Evolutionary conservation across 148 eudicot species (phyloP).

Genomic region (Silene uniflora): DNA sequence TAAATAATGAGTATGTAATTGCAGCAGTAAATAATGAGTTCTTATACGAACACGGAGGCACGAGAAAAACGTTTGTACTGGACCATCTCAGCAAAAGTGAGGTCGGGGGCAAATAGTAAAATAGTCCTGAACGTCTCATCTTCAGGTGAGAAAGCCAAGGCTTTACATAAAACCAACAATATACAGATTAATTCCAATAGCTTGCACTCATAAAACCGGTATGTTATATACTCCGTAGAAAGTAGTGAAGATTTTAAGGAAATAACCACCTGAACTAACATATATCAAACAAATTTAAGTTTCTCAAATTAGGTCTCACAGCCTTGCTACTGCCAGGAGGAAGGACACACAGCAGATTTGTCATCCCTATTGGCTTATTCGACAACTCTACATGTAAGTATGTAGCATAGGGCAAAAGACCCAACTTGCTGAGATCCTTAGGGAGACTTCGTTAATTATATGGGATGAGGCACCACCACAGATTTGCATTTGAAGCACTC

Average conservation of each 20-base stretch:
- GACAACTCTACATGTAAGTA: not conserved
- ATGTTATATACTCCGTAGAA: no score
- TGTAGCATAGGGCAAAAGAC: not conserved
- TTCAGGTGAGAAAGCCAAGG: not conserved
- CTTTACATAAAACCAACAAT: no score
- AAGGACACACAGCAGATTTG: not conserved
- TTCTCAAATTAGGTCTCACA: not conserved
- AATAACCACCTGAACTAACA: no score
- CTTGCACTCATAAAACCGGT: no score
- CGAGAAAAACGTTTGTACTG: not conserved
- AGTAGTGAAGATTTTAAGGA: no score
- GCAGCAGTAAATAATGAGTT: not conserved
- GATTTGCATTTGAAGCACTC: not conserved
- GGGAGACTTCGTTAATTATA: constrained; percentile 2
- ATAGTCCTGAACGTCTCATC: not conserved
- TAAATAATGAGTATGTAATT: not conserved
- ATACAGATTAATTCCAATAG: no score
- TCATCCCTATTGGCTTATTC: not conserved
- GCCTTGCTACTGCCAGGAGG: not conserved
- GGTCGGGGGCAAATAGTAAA: not conserved
- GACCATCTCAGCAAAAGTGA: not conserved
- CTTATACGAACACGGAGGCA: not conserved
- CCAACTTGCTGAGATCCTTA: not conserved
- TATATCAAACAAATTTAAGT: not conserved
- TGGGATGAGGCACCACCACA: constrained; percentile 10